A percentile compares a stretch with the other conserved stretches of the same genome.
Conservation (phyloP, 2,329 filamentous ascomycete species). For the Microdochium nivale region DNA sequence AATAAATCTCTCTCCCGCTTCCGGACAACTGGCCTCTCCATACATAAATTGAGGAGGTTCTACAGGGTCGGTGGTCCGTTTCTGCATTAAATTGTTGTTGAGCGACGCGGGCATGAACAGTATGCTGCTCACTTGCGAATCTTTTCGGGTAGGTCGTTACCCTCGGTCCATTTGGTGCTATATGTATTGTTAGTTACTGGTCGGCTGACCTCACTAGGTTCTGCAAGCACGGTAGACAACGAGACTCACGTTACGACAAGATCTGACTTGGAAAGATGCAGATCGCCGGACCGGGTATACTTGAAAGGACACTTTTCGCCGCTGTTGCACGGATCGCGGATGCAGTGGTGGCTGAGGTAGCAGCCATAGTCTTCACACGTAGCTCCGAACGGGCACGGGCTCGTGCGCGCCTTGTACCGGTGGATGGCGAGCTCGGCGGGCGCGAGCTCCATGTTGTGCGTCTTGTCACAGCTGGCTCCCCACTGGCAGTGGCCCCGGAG, state of each 20-base stretch:
- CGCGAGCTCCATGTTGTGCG: constrained; percentile 20
- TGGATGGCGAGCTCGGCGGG: constrained; percentile 21
- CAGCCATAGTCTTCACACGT: constrained; percentile 22
- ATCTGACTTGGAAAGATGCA: constrained; percentile 21
- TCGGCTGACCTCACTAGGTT: not conserved
- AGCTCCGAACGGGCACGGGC: constrained; percentile 20
- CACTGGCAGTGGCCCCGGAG: constrained; percentile 21
- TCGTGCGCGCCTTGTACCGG: constrained; percentile 24
- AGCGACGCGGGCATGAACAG: too few species aligned
- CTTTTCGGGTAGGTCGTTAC: constrained; percentile 38
- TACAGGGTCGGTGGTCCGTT: too few species aligned
- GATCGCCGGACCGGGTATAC: constrained; percentile 18
- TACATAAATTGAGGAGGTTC: too few species aligned
- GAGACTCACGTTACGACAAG: constrained; percentile 16
- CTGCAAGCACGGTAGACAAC: not conserved
- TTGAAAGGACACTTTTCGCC: constrained; percentile 18
- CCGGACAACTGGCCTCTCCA: too few species aligned
- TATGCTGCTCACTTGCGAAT: not conserved
- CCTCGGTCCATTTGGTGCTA: constrained; percentile 20
- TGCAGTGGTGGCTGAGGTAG: constrained; percentile 24
- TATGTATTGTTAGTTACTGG: not conserved
- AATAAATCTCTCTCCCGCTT: not conserved
- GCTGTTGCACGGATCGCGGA: constrained; percentile 15
- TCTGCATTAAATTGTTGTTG: too few species aligned
- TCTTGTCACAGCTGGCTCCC: constrained; percentile 19